phyloP scores from a whole-genome alignment of 495 filamentous ascomycete species.

The Tricharina praecox region DNA sequence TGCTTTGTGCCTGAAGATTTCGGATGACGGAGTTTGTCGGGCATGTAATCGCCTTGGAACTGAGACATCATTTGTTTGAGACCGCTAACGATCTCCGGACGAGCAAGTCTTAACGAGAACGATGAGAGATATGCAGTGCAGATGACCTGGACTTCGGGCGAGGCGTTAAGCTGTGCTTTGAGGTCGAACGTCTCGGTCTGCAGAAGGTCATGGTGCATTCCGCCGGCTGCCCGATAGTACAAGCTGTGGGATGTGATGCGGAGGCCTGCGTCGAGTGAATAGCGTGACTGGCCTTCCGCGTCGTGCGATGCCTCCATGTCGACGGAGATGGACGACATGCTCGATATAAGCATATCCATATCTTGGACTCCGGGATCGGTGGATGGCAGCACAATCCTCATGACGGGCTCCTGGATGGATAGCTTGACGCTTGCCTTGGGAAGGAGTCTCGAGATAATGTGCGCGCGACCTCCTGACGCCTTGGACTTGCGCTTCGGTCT shows the following conservation, averaged over 20 bases:
- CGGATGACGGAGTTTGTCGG: constrained; percentile 39
- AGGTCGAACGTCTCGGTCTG: constrained; percentile 74
- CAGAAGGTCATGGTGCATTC: constrained; percentile 67
- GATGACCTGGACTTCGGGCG: constrained; percentile 68
- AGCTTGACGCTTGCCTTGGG: constrained; percentile 92
- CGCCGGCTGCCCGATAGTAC: constrained; percentile 81
- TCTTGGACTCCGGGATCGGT: constrained; percentile 43
- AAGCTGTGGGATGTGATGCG: constrained; percentile 75
- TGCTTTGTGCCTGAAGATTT: constrained; percentile 34
- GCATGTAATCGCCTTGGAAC: constrained; percentile 45
- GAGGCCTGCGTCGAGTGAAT: constrained; percentile 64
- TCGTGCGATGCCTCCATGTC: constrained; percentile 93
- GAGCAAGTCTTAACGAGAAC: constrained; percentile 74
- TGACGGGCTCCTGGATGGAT: constrained; percentile 86
- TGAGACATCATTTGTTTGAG: constrained; percentile 81
- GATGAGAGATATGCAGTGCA: constrained; percentile 67
- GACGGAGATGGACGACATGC: constrained; percentile 76
- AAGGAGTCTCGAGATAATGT: constrained; percentile 72
- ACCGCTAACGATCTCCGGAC: constrained; percentile 78
- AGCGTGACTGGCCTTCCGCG: constrained; percentile 64
- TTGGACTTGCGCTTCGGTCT: constrained; percentile 35
- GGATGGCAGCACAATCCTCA: constrained; percentile 71
- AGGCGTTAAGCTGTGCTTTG: constrained; percentile 65
- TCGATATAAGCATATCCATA: constrained; percentile 85
- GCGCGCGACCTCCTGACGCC: constrained; percentile 35